phyloP scores from a whole-genome alignment of 352 stramenopile genomes.

The Phytophthora cajani region DNA sequence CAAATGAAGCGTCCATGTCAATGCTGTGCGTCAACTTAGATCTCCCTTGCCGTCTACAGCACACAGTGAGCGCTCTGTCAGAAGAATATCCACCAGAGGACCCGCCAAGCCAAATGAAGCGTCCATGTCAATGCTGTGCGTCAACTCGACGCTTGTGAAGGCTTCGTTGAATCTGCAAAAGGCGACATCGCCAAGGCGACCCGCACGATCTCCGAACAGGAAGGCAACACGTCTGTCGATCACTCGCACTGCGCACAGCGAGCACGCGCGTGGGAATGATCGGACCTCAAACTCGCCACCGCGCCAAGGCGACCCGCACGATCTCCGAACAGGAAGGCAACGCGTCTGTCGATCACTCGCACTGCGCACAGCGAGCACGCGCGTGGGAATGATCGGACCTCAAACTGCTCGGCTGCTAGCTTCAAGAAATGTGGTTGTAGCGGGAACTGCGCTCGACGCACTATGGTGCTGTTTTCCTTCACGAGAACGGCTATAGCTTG shows the following conservation, averaged over 20 bases:
- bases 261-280: conserved; percentile 20
- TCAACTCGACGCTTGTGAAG: conserved; percentile 24
- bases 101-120: conserved; percentile 13
- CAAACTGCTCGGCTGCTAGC: conserved; percentile 1
- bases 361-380: conserved; percentile 26
- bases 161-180: conserved; percentile 36
- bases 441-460: conserved; percentile 18
- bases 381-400: conserved; percentile 19
- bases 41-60: conserved; percentile 22
- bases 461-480: conserved; percentile 17
- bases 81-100: conserved; percentile 21
- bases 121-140: conserved; percentile 16
- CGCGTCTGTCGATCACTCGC: conserved; percentile 18
- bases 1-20: conserved; percentile 21
- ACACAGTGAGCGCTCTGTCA: conserved; percentile 29
- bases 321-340: conserved; percentile 25
- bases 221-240: conserved; percentile 27
- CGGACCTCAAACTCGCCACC: conserved; percentile 1
- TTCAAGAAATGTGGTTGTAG: not conserved
- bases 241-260: conserved; percentile 25
- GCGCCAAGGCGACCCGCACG: not conserved
- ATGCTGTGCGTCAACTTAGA: conserved; percentile 12
- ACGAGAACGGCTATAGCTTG: conserved; percentile 20
- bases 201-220: conserved; percentile 4
- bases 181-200: no score